Evolutionary conservation across 352 stramenopile genomes (phyloP), one percentile per base, ranked within the genome.

Genomic region (Elongisporangium prolatum): DNA sequence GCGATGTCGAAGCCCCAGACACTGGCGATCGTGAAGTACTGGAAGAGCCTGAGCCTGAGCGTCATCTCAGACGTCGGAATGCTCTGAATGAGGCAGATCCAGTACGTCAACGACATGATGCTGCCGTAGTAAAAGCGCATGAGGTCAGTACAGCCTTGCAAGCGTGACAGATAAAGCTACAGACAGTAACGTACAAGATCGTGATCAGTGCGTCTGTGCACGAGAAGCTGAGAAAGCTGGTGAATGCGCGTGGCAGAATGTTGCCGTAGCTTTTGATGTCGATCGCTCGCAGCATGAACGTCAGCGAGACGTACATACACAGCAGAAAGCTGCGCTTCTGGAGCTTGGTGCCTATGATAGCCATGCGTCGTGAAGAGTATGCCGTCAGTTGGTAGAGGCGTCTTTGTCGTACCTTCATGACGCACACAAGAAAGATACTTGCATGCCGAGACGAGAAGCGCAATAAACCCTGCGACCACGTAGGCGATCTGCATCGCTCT

Each of bases 201-300:
- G 72, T 72, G 63, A 77, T 77, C 21, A 80, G 63, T 13, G 68
- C 68, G 4, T 69, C 63, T 10, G 72, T 80, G 56, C 74, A 68
- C 21, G 72, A 73, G 59, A 75, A 67, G 22, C 65, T 74, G 20
- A 80, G 52, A 49, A 73, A 75, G 34, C 59, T 72, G 44, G 50
- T 68, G 56, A 80, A 57, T 20, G 68, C 60, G 16, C 65, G 72
- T 56, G 72, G 69, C 34, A 80, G 57, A 9, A 75, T 13, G 53
- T 77, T 65, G 37, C 64, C 67, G 22, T 77, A 80, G 24, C 68
- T 73, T 28, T 67, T 70, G 4, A 69, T 69, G 47, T 80, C 72
- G 13, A 64, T 58, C 4, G 66, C 67, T 34, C 38, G 72, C 47
- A 72, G 50, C 9, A 75, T 52, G 52, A 80, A 68, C 25, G 72